Evolutionary conservation across 2,329 filamentous ascomycete species (phyloP).

Genomic region (Diplodia corticola): DNA sequence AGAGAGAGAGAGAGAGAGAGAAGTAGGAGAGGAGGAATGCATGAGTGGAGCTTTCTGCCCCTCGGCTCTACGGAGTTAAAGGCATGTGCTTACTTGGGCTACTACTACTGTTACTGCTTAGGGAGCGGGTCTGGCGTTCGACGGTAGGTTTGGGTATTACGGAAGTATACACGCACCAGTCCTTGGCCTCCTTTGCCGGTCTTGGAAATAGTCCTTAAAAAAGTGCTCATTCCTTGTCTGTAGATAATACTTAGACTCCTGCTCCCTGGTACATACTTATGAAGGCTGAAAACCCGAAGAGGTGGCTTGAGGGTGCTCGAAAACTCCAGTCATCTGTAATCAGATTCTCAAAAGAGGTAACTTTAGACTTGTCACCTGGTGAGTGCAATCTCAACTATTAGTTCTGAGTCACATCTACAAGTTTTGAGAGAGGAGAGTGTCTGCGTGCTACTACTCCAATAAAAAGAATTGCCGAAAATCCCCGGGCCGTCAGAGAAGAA

Average conservation of each 20-base stretch:
- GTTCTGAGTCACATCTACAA: neutral
- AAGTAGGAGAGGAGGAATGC: neutral
- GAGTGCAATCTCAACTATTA: neutral
- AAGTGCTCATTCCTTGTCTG: neutral
- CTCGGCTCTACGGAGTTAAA: neutral
- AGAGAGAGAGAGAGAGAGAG: neutral
- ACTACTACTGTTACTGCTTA: neutral
- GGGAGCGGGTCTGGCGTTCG: slow-evolving; percentile 9
- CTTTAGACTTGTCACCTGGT: neutral
- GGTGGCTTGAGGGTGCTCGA: neutral
- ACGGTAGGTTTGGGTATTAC: neutral
- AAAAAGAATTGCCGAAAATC: too few relatives aligned
- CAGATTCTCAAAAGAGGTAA: neutral
- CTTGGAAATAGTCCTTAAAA: neutral
- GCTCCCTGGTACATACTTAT: neutral
- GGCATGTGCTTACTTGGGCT: neutral
- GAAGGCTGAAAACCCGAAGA: neutral
- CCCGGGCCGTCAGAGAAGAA: neutral
- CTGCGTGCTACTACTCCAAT: too few relatives aligned
- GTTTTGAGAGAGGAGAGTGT: neutral
- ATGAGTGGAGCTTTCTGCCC: neutral
- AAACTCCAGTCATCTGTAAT: neutral
- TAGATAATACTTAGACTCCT: neutral
- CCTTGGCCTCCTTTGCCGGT: neutral
- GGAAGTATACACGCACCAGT: neutral